Evolutionary conservation across 2,329 filamentous ascomycete genomes (phyloP), one percentile per base, ranked within the genome.

Genomic region (Exophiala bonariae): DNA sequence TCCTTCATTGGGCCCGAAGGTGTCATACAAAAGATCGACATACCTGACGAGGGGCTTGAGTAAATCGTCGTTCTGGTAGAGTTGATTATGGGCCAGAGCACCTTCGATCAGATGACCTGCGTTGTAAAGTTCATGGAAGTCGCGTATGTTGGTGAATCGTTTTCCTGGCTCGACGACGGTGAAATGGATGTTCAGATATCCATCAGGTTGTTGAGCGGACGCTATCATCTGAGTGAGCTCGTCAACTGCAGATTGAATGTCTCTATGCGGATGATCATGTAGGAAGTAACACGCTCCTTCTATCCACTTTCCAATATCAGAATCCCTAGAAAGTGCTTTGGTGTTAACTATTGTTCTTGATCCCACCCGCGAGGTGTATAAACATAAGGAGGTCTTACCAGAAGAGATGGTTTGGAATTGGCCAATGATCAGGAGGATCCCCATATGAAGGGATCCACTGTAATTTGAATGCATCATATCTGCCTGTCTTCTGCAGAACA

Each of bases 51-150:
- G 72, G 0, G 78, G 75, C 9, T 72, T 69, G 4, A 83, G 62
- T 3, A 85, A 62, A 2, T 71, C 58, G 40, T 75, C 65, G 50
- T 80, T 80, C 22, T 71, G 65, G 57, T 77, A 81, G 33, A 75
- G 68, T 2, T 73, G 63, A n/a, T 71, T 62, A 49, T 84, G 80
- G 0, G 79, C 78, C 3, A 83, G 62, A 2, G 79, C 79, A 1
- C 74, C 80, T 62, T 84, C 81, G 38, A 83, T 81, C 9, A 85
- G 63, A 61, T 85, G 81, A 0, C 81, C 80, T 8, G 74, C 75
- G 52, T 82, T 82, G 58, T 82, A 82, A 69, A 85, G 62, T 61
- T 83, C 81, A 64, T 84, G 80, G 65, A 82, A 73, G 61, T 85
- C 81, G 38, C 79, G 63, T 6, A 85, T 52, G 54, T 84, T 83